Percentiles rank a stretch among this genome's conserved stretches.
These are phyloP conservation scores for Schizochytrium sp. DNA, from an alignment of 108 stramenopile genomes.

Conservation along the genomic window DNA sequence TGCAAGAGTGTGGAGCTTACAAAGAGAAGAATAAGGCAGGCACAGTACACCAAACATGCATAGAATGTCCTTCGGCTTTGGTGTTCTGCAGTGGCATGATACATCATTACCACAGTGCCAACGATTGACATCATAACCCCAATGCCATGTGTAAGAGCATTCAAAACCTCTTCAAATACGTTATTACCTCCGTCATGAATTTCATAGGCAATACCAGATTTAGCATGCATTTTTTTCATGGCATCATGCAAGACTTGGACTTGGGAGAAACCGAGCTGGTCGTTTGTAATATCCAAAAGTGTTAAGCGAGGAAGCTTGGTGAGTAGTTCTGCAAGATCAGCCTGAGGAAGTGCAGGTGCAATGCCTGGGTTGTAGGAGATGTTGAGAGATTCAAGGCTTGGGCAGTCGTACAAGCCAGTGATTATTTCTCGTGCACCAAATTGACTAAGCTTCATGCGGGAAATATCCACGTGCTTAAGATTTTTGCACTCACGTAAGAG, in stretches of 20 bases:
- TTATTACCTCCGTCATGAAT: constrained; percentile 60
- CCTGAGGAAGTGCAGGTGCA: constrained; percentile 26
- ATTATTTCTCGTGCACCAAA: constrained; percentile 41
- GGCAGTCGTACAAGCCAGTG: constrained; percentile 2
- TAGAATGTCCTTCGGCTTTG: not conserved
- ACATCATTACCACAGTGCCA: constrained; percentile 79
- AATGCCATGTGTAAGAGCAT: constrained; percentile 90
- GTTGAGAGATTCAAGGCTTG: not conserved
- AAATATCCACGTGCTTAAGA: not conserved
- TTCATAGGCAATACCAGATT: not conserved
- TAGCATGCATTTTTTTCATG: not conserved
- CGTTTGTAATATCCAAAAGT: constrained; percentile 52
- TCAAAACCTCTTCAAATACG: constrained; percentile 80
- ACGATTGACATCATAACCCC: constrained; percentile 86
- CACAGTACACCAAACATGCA: constrained; percentile 82
- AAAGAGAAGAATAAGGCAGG: constrained; percentile 85
- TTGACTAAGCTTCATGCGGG: constrained; percentile 46
- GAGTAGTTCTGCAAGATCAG: not conserved
- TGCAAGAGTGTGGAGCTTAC: constrained; percentile 85
- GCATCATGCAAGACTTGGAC: not conserved
- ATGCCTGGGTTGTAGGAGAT: constrained; percentile 50
- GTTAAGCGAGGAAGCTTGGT: not conserved
- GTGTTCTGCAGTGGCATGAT: constrained; percentile 59
- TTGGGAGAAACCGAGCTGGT: constrained; percentile 39
- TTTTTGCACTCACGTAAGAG: not conserved